phyloP scores from a whole-genome alignment of 495 filamentous ascomycete genomes.

The Tricharina praecox region DNA sequence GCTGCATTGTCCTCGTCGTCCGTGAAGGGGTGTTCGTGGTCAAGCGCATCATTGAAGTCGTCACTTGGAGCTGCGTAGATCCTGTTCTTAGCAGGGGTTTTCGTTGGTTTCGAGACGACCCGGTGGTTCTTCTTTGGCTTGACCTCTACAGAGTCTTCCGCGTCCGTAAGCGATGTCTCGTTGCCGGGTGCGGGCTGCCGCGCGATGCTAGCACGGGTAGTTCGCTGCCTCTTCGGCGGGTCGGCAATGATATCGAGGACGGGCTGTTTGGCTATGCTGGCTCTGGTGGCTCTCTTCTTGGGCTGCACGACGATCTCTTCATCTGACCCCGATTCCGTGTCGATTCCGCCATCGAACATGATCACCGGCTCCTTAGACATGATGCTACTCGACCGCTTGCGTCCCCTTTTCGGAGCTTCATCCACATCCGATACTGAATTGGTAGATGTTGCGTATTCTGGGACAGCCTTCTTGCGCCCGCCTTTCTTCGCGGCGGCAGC shows the following conservation, averaged over 20 bases:
- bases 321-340: conserved; percentile 17
- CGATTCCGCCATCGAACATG: conserved; percentile 15
- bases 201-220: conserved; percentile 27
- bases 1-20: conserved; percentile 34
- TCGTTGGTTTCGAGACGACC: neutral
- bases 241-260: conserved; percentile 12
- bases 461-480: conserved; percentile 36
- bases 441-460: conserved; percentile 20
- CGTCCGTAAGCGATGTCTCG: neutral
- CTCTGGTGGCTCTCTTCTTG: conserved; percentile 31
- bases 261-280: conserved; percentile 28
- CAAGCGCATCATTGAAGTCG: conserved; percentile 52
- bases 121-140: neutral
- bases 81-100: neutral
- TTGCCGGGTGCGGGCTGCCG: conserved; percentile 3
- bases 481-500: conserved; percentile 35
- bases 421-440: conserved; percentile 3
- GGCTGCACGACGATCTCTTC: conserved; percentile 25
- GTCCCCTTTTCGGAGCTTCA: conserved; percentile 7
- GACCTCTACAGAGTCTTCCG: neutral
- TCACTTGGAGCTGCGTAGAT: conserved; percentile 36
- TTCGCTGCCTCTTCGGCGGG: conserved; percentile 34
- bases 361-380: conserved; percentile 13
- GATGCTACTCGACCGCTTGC: conserved; percentile 18
- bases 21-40: conserved; percentile 42